Evolutionary conservation across 2,329 filamentous ascomycete genomes (phyloP).

Genomic region (Corynespora cassiicola): DNA sequence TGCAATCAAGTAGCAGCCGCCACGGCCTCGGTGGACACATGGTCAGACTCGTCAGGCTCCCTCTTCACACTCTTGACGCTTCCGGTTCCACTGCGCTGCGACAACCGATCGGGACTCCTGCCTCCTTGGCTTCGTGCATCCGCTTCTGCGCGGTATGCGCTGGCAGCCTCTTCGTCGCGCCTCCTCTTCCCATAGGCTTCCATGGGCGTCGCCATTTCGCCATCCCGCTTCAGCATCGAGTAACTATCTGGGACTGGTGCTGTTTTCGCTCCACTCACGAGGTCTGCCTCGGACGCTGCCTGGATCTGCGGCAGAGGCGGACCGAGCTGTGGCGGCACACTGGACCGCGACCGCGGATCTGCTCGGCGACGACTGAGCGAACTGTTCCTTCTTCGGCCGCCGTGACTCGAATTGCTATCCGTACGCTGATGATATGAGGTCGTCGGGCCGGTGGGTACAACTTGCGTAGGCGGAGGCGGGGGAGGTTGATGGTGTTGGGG

Average conservation of each 20-base stretch:
- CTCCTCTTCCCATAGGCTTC: conserved; percentile 40
- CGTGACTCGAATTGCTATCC: conserved; percentile 39
- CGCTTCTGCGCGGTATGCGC: conserved; percentile 24
- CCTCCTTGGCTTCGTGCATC: conserved; percentile 36
- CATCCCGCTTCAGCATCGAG: conserved; percentile 35
- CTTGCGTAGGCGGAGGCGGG: conserved; percentile 26
- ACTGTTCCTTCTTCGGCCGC: conserved; percentile 37
- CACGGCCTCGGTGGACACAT: conserved; percentile 23
- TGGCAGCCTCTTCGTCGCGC: conserved; percentile 32
- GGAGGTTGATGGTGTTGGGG: conserved; percentile 32
- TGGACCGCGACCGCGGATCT: conserved; percentile 37
- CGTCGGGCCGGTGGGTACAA: conserved; percentile 28
- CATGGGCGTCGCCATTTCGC: conserved; percentile 31
- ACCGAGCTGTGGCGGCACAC: conserved; percentile 43
- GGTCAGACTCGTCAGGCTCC: conserved; percentile 36
- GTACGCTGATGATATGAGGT: conserved; percentile 42
- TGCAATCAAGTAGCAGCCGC: conserved; percentile 24
- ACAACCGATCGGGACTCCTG: conserved; percentile 40
- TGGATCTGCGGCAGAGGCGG: conserved; percentile 41
- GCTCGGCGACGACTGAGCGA: conserved; percentile 43
- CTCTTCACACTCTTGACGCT: conserved; percentile 43
- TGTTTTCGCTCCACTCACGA: conserved; percentile 43
- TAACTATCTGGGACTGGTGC: conserved; percentile 38
- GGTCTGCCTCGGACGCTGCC: conserved; percentile 38
- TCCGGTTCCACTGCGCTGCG: conserved; percentile 40